These are phyloP conservation scores for Aspergillus sp. DNA, from an alignment of 2,329 filamentous ascomycete genomes.

Conservation along the genomic window DNA sequence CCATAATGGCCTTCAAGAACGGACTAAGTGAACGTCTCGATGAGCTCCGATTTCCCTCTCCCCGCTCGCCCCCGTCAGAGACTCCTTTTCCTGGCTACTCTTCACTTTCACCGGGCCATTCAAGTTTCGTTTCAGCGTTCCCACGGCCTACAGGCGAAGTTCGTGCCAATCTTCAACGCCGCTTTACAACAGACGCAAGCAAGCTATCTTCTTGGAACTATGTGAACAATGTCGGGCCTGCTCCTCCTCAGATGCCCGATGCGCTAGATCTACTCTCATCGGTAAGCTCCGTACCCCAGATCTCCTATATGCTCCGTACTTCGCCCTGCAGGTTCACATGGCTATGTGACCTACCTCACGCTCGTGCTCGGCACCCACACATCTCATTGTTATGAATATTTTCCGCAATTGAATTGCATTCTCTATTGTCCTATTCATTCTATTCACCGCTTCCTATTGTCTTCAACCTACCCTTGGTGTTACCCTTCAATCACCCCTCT, in stretches of 20 bases:
- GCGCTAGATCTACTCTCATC: constrained; percentile 54
- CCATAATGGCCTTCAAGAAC: constrained; percentile 64
- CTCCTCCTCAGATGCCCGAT: constrained; percentile 54
- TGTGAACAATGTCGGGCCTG: constrained; percentile 52
- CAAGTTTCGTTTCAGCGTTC: constrained; percentile 61
- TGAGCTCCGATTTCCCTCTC: constrained; percentile 74
- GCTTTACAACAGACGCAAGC: constrained; percentile 90
- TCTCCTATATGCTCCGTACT: background rate
- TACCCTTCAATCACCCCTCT: background rate
- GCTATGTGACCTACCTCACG: background rate
- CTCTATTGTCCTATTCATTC: background rate
- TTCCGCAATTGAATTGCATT: background rate
- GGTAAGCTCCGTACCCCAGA: constrained; percentile 41
- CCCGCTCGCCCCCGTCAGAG: constrained; percentile 77
- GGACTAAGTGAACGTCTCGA: constrained; percentile 69
- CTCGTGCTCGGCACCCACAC: background rate
- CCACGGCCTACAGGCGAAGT: constrained; percentile 62
- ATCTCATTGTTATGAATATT: background rate
- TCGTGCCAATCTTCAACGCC: constrained; percentile 76
- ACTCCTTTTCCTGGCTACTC: constrained; percentile 71
- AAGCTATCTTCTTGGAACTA: constrained; percentile 73
- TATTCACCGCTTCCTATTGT: background rate
- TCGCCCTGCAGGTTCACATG: background rate
- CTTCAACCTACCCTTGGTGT: background rate
- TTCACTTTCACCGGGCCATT: constrained; percentile 68